These are phyloP conservation scores for Lotmaria passim DNA, from an alignment of 208 protist genomes.

Conservation along the genomic window DNA sequence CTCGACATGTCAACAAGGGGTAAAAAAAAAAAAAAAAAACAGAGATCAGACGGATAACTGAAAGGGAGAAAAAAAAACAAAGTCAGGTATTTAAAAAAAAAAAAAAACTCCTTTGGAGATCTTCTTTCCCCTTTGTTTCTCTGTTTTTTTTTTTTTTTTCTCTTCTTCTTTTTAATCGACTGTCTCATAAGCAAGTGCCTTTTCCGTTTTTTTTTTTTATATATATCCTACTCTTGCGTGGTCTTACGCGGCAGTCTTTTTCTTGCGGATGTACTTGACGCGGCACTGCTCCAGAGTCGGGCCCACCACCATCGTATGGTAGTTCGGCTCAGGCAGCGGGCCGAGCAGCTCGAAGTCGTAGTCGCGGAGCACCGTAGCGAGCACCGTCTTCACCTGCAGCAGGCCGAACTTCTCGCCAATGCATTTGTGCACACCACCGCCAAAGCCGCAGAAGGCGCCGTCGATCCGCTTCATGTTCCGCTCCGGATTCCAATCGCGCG, in stretches of 20 bases:
- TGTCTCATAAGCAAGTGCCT: neutral
- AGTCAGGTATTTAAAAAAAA: no score
- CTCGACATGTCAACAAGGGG: no score
- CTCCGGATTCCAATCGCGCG: conserved; percentile 85
- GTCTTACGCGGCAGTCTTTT: conserved; percentile 32
- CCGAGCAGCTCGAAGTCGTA: conserved; percentile 90
- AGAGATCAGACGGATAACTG: no score
- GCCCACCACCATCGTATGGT: conserved; percentile 91
- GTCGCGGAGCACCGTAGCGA: conserved; percentile 81
- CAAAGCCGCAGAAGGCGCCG: conserved; percentile 87
- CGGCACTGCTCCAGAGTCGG: conserved; percentile 69
- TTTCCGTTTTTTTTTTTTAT: neutral
- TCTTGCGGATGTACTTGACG: conserved; percentile 79
- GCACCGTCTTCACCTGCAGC: conserved; percentile 93
- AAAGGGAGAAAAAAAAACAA: no score
- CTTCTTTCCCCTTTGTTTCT: neutral
- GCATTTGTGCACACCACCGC: conserved; percentile 91
- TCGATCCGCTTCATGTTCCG: conserved; percentile 83
- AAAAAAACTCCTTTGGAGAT: no score
- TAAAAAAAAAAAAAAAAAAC: no score
- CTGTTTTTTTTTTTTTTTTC: no score
- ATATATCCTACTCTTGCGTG: neutral
- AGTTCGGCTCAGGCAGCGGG: conserved; percentile 81
- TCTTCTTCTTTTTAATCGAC: neutral
- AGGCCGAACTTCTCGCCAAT: conserved; percentile 94